A percentile compares a stretch with the other conserved stretches of the same genome.
These are phyloP conservation scores for Turnera subulata DNA, from an alignment of 345 rosid species.

Conservation along the genomic window DNA sequence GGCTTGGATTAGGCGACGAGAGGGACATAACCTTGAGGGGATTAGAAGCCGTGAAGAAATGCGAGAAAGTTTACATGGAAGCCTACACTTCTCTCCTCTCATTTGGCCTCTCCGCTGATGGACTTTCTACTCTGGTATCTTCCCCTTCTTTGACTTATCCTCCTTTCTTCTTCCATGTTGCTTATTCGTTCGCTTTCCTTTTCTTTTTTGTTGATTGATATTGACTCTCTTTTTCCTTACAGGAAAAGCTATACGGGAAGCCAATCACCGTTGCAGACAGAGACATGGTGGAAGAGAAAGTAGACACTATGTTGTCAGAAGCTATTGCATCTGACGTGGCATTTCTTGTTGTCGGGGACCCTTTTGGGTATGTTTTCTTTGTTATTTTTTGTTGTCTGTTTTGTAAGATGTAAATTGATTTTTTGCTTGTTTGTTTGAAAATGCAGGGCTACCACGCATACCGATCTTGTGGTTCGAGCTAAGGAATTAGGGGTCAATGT, in stretches of 20 bases:
- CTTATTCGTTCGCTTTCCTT: background rate
- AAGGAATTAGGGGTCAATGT: constrained; percentile 62
- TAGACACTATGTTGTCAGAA: constrained; percentile 51
- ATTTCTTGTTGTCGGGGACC: constrained; percentile 94
- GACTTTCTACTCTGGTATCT: constrained; percentile 61
- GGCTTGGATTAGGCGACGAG: constrained; percentile 84
- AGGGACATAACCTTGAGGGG: constrained; percentile 80
- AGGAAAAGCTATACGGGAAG: constrained; percentile 76
- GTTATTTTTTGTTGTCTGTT: background rate
- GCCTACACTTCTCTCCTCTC: constrained; percentile 94
- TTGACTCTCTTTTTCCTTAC: background rate
- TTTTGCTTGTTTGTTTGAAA: constrained; percentile 4
- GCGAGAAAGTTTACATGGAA: constrained; percentile 79
- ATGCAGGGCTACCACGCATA: constrained; percentile 86
- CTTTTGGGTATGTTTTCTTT: constrained; percentile 59
- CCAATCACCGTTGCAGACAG: constrained; percentile 68
- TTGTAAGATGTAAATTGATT: background rate
- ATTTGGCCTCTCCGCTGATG: constrained; percentile 72
- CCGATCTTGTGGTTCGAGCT: constrained; percentile 92
- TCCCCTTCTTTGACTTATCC: background rate
- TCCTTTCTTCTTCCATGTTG: background rate
- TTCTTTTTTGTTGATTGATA: background rate
- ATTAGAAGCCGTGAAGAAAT: constrained; percentile 67
- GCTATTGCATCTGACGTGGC: constrained; percentile 53
- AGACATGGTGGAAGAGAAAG: constrained; percentile 91